These are phyloP conservation scores for Eucalyptus erythrocorys DNA, from an alignment of 345 rosid species.

Conservation along the genomic window DNA sequence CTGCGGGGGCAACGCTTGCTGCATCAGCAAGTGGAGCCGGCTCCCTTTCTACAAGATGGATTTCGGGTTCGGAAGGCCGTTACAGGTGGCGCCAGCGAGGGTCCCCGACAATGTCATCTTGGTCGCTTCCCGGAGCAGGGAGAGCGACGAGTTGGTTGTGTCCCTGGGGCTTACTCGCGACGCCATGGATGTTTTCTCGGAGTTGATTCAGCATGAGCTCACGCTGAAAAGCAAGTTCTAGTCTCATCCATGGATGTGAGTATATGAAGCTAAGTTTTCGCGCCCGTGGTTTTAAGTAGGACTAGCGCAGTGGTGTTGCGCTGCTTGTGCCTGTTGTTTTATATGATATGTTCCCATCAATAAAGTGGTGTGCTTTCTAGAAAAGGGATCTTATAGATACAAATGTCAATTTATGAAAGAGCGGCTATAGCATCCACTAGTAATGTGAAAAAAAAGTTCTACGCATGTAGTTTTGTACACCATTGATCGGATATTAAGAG, in stretches of 20 bases:
- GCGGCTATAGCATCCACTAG: rapidly evolving
- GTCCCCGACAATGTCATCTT: neutral
- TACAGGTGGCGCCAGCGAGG: neutral
- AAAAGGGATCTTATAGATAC: neutral
- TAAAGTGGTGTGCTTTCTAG: neutral
- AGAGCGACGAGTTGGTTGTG: neutral
- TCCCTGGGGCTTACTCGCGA: neutral
- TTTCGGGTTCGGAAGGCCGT: neutral
- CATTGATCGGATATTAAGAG: no score
- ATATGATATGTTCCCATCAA: neutral
- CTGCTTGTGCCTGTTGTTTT: neutral
- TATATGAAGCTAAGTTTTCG: neutral
- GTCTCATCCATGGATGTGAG: neutral
- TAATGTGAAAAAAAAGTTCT: no score
- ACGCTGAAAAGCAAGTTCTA: neutral
- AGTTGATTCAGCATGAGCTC: neutral
- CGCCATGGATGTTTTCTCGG: neutral
- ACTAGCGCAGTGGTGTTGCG: neutral
- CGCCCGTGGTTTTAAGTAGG: neutral
- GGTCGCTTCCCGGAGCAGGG: neutral
- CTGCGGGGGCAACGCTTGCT: neutral
- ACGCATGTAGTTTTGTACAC: rapidly evolving
- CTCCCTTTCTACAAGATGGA: neutral
- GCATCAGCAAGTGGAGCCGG: neutral
- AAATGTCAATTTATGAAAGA: neutral